Evolutionary conservation across 495 filamentous ascomycete species (phyloP).

Genomic region (Talaromyces liani): DNA sequence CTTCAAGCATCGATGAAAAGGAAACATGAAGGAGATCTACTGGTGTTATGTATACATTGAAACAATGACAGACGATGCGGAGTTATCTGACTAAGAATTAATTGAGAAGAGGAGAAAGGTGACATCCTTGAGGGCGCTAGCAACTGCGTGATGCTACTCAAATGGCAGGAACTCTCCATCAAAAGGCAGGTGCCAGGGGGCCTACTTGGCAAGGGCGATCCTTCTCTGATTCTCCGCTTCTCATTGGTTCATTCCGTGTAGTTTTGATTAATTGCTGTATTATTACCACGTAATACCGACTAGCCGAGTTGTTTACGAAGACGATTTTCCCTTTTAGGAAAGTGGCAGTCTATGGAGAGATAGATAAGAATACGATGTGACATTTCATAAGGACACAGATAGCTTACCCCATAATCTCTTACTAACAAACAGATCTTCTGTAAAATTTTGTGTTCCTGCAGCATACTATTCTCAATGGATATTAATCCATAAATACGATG

Average conservation of each 20-base stretch:
- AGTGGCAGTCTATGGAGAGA: neutral
- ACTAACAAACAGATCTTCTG: neutral
- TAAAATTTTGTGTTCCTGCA: neutral
- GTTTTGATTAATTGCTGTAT: neutral
- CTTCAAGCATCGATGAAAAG: neutral
- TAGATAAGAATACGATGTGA: neutral
- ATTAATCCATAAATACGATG: too few relatives aligned
- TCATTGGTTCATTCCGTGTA: neutral
- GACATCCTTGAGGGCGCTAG: neutral
- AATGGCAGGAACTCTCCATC: neutral
- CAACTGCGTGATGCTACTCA: neutral
- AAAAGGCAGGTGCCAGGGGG: too few relatives aligned
- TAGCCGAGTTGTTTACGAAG: neutral
- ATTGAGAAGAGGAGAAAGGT: slow-evolving; percentile 3
- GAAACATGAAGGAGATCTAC: neutral
- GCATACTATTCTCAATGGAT: neutral
- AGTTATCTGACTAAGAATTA: neutral
- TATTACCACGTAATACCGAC: neutral
- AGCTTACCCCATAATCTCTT: neutral
- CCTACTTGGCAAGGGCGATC: neutral
- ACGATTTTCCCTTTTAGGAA: neutral
- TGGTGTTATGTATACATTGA: neutral
- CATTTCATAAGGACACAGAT: neutral
- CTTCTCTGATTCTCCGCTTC: neutral
- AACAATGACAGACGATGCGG: neutral